Evolutionary conservation across 495 filamentous ascomycete genomes (phyloP), one percentile per base, ranked within the genome.

Genomic region (Polyplosphaeria fusca): DNA sequence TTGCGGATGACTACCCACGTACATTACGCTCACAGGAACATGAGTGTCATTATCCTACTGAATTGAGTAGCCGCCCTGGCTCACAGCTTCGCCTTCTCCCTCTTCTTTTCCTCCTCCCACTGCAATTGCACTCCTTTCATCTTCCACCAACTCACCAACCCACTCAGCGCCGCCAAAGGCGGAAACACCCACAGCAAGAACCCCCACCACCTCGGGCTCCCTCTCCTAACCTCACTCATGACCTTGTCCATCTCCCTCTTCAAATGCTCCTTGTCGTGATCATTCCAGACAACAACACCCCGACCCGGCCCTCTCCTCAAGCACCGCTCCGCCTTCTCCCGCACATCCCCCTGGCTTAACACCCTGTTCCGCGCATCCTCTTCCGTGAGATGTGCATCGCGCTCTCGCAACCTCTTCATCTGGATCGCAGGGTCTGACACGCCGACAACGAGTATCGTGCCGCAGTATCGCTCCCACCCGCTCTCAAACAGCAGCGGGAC

Each of bases 401-500:
- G 70, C 26, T 77, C 81, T 60, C 81, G 74, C 47, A 98, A 66
- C 45, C 93, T 72, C 64, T 75, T 63, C 80, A 96, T 91, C 77
- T 98, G 93, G 20, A 89, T 76, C 28, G 71, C 78, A 0, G 86
- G 83, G 61, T 90, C 84, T 9, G 68, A 71, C 11, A 96, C 89
- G 0, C 83, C 88, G 0, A 98, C 91, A 9, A 98, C 90, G 46
- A 96, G 67, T 0, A 96, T 87, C 3, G 80, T 81, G 0, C 89
- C 87, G 63, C 89, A 95, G 42, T 91, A 77, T 22, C 80, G 59
- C 64, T 98, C 93, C 75, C 95, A 82, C 2, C 82, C 81, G 55
- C 78, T 79, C 75, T 98, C 93, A 66, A 94, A 96, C 16, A 98
- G 79, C 37, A 98, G 73, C 40, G 93, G 93, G 0, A 98, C 82